Conservation (phyloP, 495 filamentous ascomycete genomes). For the Ramalina peruviana region DNA sequence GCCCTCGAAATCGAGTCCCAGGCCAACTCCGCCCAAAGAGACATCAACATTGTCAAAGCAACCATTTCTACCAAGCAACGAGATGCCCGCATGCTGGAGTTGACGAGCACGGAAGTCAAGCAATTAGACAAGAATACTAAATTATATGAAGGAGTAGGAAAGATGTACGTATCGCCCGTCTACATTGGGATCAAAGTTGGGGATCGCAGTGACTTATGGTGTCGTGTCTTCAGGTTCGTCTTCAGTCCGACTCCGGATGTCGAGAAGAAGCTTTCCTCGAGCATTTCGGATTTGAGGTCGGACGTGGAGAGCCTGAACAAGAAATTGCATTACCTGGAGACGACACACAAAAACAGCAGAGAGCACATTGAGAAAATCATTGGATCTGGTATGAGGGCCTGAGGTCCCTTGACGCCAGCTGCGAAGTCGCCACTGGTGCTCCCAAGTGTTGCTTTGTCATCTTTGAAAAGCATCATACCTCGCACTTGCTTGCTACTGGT, state of each 20-base stretch:
- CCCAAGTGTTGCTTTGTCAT: too few relatives aligned
- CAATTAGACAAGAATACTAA: constrained; percentile 64
- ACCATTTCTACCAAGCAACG: constrained; percentile 79
- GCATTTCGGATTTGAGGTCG: constrained; percentile 58
- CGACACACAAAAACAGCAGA: constrained; percentile 82
- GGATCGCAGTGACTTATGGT: not conserved
- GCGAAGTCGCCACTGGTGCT: too few relatives aligned
- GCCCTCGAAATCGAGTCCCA: constrained; percentile 88
- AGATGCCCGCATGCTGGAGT: constrained; percentile 74
- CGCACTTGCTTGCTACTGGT: too few relatives aligned
- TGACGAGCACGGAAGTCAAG: constrained; percentile 72
- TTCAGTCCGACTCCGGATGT: constrained; percentile 55
- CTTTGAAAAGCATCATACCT: too few relatives aligned
- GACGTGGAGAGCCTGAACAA: constrained; percentile 73
- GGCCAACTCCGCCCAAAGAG: constrained; percentile 75
- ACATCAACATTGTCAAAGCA: constrained; percentile 73
- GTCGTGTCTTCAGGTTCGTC: constrained; percentile 56
- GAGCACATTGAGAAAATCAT: constrained; percentile 81
- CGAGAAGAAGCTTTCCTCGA: constrained; percentile 59
- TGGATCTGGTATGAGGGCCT: constrained; percentile 28
- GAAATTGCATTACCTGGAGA: constrained; percentile 87
- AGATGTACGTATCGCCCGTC: constrained; percentile 54
- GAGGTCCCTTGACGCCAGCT: too few relatives aligned
- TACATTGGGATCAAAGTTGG: not conserved
- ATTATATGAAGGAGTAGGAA: constrained; percentile 89